These are phyloP conservation scores for Mollisia scopiformis DNA, from an alignment of 2,329 filamentous ascomycete species.

Conservation along the genomic window DNA sequence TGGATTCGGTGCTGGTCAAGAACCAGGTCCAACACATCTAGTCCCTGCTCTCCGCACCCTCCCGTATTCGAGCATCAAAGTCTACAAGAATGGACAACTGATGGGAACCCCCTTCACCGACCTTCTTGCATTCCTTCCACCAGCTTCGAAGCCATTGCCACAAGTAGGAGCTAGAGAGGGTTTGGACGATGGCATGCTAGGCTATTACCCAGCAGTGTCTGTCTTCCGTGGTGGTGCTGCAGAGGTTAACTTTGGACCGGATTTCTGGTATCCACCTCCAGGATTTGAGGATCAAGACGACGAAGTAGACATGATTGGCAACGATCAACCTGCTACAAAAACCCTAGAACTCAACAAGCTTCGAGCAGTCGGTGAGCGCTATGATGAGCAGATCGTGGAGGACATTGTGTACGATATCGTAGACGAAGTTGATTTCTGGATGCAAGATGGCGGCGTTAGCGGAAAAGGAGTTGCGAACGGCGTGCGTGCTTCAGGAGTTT, in stretches of 20 bases:
- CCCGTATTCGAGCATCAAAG: slow-evolving; percentile 81
- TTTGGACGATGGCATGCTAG: slow-evolving; percentile 91
- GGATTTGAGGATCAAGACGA: slow-evolving; percentile 48
- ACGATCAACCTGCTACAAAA: slow-evolving; percentile 35
- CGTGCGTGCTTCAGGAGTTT: slow-evolving; percentile 19
- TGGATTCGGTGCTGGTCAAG: slow-evolving; percentile 44
- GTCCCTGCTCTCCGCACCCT: slow-evolving; percentile 80
- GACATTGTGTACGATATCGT: slow-evolving; percentile 92
- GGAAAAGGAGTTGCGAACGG: slow-evolving; percentile 29
- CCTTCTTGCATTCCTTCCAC: slow-evolving; percentile 87
- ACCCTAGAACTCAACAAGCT: slow-evolving; percentile 39
- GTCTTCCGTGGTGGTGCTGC: slow-evolving; percentile 90
- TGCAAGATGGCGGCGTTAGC: slow-evolving; percentile 52
- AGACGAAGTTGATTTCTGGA: slow-evolving; percentile 91
- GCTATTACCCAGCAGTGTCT: slow-evolving; percentile 93
- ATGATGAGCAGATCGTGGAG: slow-evolving; percentile 91
- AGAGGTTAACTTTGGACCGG: slow-evolving; percentile 90
- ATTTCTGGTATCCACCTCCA: slow-evolving; percentile 87
- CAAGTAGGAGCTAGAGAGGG: slow-evolving; percentile 80
- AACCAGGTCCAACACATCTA: slow-evolving; percentile 73
- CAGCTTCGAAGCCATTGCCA: slow-evolving; percentile 71
- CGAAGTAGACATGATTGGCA: slow-evolving; percentile 53
- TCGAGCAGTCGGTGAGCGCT: slow-evolving; percentile 74
- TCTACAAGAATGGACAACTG: slow-evolving; percentile 89
- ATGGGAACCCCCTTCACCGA: slow-evolving; percentile 89